Conservation (phyloP, 2,329 filamentous ascomycete species). For the Phaeosphaeria sp. region DNA sequence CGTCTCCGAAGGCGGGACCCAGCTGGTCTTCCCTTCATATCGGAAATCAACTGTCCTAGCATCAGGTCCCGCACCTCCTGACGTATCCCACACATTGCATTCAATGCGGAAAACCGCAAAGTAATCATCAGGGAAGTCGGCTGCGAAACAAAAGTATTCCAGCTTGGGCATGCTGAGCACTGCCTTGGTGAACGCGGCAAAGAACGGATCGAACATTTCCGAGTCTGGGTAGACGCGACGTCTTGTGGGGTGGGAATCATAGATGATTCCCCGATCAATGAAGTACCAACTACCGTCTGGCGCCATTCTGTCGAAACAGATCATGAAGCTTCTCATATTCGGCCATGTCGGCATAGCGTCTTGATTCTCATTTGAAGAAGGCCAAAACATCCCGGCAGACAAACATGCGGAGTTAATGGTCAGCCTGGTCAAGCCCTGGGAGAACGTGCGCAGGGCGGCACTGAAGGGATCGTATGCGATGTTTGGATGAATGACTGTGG, state of each 20-base stretch:
- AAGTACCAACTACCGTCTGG: not conserved
- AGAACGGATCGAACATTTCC: slow-evolving; percentile 18
- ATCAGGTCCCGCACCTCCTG: no score
- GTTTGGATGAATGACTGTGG: no score
- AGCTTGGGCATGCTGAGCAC: slow-evolving; percentile 18
- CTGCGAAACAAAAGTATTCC: slow-evolving; percentile 7
- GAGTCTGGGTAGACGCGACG: slow-evolving; percentile 19
- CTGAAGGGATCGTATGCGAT: no score
- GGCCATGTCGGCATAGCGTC: not conserved
- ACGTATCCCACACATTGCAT: no score
- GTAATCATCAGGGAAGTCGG: not conserved
- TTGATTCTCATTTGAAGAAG: not conserved
- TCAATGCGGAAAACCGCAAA: not conserved
- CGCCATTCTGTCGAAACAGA: not conserved
- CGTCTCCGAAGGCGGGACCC: no score
- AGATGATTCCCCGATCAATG: not conserved
- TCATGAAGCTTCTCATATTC: not conserved
- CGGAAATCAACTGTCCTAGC: not conserved
- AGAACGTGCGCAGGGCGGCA: no score
- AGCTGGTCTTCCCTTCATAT: no score
- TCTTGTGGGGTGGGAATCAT: not conserved
- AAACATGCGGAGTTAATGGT: not conserved
- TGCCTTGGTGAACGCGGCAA: slow-evolving; percentile 25
- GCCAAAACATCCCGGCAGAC: not conserved
- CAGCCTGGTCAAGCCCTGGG: not conserved